Percentiles rank a stretch among this genome's conserved stretches.
phyloP scores from a whole-genome alignment of 164 flowering plant species.

The Chimonanthus salicifolius region DNA sequence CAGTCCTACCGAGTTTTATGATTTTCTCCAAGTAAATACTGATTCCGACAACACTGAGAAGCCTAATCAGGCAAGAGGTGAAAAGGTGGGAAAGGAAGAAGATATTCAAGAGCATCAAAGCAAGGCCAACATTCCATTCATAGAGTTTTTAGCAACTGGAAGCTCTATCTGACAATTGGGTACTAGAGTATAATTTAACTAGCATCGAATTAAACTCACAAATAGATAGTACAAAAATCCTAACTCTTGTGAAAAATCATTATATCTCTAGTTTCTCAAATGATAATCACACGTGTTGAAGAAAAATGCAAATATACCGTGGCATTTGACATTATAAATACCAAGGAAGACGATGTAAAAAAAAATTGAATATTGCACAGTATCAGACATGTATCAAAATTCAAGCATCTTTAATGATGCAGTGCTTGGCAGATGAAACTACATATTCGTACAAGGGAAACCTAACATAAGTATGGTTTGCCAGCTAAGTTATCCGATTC shows the following conservation, averaged over 20 bases:
- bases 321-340: too few relatives aligned
- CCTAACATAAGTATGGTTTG: too few relatives aligned
- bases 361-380: too few relatives aligned
- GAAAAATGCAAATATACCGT: too few relatives aligned
- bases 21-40: conserved; percentile 59
- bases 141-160: conserved; percentile 54
- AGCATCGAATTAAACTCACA: neutral
- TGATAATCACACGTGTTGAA: neutral
- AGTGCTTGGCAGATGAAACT: too few relatives aligned
- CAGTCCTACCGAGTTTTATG: conserved; percentile 43
- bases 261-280: neutral
- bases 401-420: too few relatives aligned
- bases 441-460: too few relatives aligned
- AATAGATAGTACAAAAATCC: conserved; percentile 1
- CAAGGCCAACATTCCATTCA: conserved; percentile 28
- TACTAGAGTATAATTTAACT: neutral
- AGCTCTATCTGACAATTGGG: conserved; percentile 9
- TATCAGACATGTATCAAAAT: too few relatives aligned
- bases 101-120: conserved; percentile 5
- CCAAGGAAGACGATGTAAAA: too few relatives aligned
- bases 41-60: conserved; percentile 49
- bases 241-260: neutral
- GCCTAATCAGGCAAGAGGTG: conserved; percentile 38
- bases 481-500: too few relatives aligned
- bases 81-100: conserved; percentile 46